Evolutionary conservation across 768 basidiomycete genomes (phyloP).

Genomic region (Gloeostereum incarnatum): DNA sequence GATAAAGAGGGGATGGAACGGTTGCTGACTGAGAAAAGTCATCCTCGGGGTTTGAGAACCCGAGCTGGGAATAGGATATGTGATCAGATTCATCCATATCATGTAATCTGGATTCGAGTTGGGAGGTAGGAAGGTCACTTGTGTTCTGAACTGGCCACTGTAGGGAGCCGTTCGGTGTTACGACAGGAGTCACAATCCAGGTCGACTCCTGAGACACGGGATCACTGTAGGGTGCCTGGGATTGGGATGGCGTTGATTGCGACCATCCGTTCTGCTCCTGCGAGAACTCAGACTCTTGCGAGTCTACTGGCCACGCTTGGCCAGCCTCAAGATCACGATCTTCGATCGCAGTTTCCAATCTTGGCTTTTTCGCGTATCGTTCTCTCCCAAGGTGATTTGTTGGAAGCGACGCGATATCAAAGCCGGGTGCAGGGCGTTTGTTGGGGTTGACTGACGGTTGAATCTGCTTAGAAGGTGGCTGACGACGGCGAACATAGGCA

Average conservation of each 20-base stretch:
- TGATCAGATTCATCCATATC: slow-evolving; percentile 15
- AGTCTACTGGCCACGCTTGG: slow-evolving; percentile 3
- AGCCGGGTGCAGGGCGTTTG: slow-evolving; percentile 24
- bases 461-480: slow-evolving; percentile 30
- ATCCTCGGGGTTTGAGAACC: slow-evolving; percentile 15
- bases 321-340: slow-evolving; percentile 2
- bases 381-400: neutral
- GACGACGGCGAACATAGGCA: slow-evolving; percentile 29
- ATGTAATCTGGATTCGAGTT: slow-evolving; percentile 24
- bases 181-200: slow-evolving; percentile 40
- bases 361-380: neutral
- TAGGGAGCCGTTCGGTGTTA: slow-evolving; percentile 48
- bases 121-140: slow-evolving; percentile 24
- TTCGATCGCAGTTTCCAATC: slow-evolving; percentile 4
- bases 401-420: slow-evolving; percentile 11
- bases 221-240: slow-evolving; percentile 18
- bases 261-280: slow-evolving; percentile 7
- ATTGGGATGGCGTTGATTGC: slow-evolving; percentile 13
- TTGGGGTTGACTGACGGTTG: slow-evolving; percentile 29
- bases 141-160: slow-evolving; percentile 27
- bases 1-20: neutral
- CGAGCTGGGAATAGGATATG: slow-evolving; percentile 26
- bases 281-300: slow-evolving; percentile 3
- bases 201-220: slow-evolving; percentile 35
- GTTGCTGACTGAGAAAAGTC: neutral